phyloP scores from a whole-genome alignment of 495 filamentous ascomycete species.

The Parachaetomium inaequale region DNA sequence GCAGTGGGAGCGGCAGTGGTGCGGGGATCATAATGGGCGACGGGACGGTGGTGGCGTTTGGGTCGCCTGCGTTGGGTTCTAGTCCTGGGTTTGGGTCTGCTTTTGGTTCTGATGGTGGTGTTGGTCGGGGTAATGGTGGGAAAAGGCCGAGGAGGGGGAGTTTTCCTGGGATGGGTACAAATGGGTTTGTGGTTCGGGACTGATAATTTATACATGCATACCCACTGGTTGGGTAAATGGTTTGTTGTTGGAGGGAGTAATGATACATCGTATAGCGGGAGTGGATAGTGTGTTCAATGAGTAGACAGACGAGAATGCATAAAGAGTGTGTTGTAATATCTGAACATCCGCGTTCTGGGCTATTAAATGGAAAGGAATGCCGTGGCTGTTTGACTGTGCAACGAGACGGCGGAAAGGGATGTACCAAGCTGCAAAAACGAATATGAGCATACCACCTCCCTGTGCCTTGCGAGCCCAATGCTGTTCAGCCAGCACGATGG shows the following conservation, averaged over 20 bases:
- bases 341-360: too few relatives aligned
- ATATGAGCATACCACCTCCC: not conserved
- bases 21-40: conserved; percentile 27
- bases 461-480: too few relatives aligned
- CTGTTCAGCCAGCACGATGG: too few relatives aligned
- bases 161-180: not conserved
- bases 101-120: not conserved
- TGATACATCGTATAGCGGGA: not conserved
- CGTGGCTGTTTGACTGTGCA: too few relatives aligned
- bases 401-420: too few relatives aligned
- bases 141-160: not conserved
- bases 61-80: conserved; percentile 8
- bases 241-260: not conserved
- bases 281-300: not conserved
- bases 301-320: not conserved
- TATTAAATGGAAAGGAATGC: too few relatives aligned
- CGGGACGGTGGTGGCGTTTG: conserved; percentile 35
- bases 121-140: not conserved
- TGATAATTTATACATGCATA: not conserved
- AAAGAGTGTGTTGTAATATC: not conserved
- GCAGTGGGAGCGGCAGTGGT: not conserved
- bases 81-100: not conserved
- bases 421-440: not conserved
- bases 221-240: not conserved
- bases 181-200: conserved; percentile 1